A percentile compares a stretch with the other conserved stretches of the same genome.
Evolutionary conservation across 208 protist genomes (phyloP).

Genomic region (Leishmania aethiopica): DNA sequence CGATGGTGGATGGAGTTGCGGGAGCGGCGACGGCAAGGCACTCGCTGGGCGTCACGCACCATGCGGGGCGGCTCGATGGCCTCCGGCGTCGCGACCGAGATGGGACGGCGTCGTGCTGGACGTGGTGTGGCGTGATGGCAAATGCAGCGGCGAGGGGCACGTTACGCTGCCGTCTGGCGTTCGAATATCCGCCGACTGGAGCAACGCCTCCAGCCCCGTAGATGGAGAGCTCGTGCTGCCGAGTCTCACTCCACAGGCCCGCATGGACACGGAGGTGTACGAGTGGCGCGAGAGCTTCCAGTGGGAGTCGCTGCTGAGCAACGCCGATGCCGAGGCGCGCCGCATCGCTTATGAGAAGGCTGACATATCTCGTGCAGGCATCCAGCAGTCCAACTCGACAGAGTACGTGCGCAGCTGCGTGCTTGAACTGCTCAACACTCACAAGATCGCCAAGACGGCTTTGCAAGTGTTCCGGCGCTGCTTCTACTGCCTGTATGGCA

Average conservation of each 20-base stretch:
- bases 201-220: slow-evolving; percentile 36
- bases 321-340: slow-evolving; percentile 25
- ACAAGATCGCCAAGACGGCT: slow-evolving; percentile 33
- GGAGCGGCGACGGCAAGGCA: background rate
- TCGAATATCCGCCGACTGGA: slow-evolving; percentile 73
- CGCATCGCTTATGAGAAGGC: slow-evolving; percentile 5
- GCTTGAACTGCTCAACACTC: slow-evolving; percentile 50
- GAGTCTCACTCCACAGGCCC: slow-evolving; percentile 13
- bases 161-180: slow-evolving; percentile 61
- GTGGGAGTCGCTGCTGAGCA: slow-evolving; percentile 75
- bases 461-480: slow-evolving; percentile 81
- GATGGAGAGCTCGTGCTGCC: slow-evolving; percentile 57
- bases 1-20: slow-evolving; percentile 18
- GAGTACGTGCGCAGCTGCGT: slow-evolving; percentile 50
- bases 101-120: slow-evolving; percentile 60
- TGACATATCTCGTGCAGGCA: slow-evolving; percentile 11
- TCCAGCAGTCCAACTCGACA: slow-evolving; percentile 39
- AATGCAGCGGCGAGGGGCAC: slow-evolving; percentile 66
- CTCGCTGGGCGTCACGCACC: background rate
- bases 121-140: slow-evolving; percentile 64
- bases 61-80: slow-evolving; percentile 11
- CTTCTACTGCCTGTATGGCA: slow-evolving; percentile 86
- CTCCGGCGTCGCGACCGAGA: slow-evolving; percentile 24
- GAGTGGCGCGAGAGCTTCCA: slow-evolving; percentile 77
- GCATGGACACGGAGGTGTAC: slow-evolving; percentile 26